Base-by-base conservation (phyloP, 2,329 filamentous ascomycete genomes). In the Colletotrichum sp. region DNA sequence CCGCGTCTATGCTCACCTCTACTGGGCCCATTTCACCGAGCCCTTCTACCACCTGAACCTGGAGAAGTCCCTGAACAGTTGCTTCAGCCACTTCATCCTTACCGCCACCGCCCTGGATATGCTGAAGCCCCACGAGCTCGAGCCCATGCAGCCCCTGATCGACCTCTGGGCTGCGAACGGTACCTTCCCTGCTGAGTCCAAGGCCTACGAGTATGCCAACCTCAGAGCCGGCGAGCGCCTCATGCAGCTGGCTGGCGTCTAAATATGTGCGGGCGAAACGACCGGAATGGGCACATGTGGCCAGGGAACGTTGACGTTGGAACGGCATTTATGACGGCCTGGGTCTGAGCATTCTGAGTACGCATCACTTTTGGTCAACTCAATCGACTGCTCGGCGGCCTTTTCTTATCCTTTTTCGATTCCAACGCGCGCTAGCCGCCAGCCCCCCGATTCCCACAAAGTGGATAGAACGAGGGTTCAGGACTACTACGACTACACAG, bases 1-100 rank as follows among this genome's bases (percentile, higher is more conserved):
- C 90, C 94, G 97, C 75, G 96, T 98, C 80, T 99, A 99, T 83
- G 94, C 97, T 64, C 97, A 99, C 85, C 92, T 99, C 77, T 99
- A 99, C 89, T 98, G 98, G 91, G 95, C 96, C 73, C 97, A 99
- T 85, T 99, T 95, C 85, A 88, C 93, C 76, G 94, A 95, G 79
- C 94, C 94, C 7, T 95, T 96, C 85, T 96, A 95, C 86, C 93
- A 96, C 84, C 90, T 96, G 78, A 95, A 94, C 86, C 87, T 94
- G 12, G 93, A 94, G 84, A 94, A 96, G 83, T 93, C 95, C 80
- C 90, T 96, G 77, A 97, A 97, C 88, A 96, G 94, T 84, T 96
- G 94, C 85, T 97, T 97, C 84, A 94, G 94, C 61, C 94, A 96
- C 86, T 97, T 96, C 80, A 90, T 96, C 77, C 90, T 95, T 26